Percentiles rank a stretch among this genome's conserved stretches.
Conservation (phyloP, 306 rosid genomes). For the Castanospermum australe region DNA sequence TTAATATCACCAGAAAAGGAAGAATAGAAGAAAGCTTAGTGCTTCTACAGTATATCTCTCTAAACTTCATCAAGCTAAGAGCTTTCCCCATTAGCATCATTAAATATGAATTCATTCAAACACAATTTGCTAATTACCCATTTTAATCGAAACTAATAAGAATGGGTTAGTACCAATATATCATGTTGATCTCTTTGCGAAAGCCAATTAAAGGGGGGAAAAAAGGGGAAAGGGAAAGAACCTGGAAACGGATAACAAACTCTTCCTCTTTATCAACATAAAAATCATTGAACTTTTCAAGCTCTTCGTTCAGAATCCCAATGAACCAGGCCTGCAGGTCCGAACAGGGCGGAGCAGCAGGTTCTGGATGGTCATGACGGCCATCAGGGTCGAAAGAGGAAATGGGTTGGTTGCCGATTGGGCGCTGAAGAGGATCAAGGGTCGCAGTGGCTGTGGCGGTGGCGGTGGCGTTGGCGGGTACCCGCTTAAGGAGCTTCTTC, state of each 20-base stretch:
- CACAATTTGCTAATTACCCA: neutral
- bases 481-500: conserved; percentile 77
- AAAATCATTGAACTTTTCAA: conserved; percentile 86
- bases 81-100: neutral
- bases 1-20: neutral
- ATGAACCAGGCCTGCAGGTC: conserved; percentile 78
- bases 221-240: conserved; percentile 20
- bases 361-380: neutral
- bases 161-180: neutral
- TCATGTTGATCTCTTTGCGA: neutral
- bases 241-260: conserved; percentile 91
- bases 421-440: conserved; percentile 23
- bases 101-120: neutral
- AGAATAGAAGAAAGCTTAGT: neutral
- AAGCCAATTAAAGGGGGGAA: neutral
- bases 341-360: conserved; percentile 1
- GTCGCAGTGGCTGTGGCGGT: too few species aligned
- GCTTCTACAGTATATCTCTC: neutral
- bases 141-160: neutral
- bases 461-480: conserved; percentile 19
- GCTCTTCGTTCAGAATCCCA: conserved; percentile 69
- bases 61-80: conserved; percentile 3
- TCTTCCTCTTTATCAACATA: conserved; percentile 92
- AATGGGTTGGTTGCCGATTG: neutral
- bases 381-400: neutral